phyloP scores from a whole-genome alignment of 202 grass and related monocot species.

The Digitaria exilis region DNA sequence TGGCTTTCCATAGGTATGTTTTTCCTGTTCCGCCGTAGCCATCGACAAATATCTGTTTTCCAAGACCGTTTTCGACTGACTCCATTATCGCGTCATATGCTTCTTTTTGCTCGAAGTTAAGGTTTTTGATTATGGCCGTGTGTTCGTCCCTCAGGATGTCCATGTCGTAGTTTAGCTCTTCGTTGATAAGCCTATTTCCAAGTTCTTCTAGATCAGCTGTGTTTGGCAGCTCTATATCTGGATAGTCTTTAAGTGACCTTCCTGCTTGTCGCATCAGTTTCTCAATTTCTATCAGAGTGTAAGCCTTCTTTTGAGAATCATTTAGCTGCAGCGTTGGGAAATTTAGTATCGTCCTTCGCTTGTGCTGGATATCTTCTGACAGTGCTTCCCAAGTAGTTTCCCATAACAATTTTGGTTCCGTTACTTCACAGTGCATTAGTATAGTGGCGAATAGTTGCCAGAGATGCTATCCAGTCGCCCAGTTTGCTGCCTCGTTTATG shows the following conservation, averaged over 20 bases:
- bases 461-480: neutral
- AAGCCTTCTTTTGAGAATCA: too few relatives aligned
- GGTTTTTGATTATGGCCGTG: neutral
- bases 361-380: too few relatives aligned
- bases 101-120: neutral
- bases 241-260: too few relatives aligned
- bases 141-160: neutral
- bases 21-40: neutral
- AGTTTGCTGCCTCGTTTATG: neutral
- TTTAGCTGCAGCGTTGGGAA: too few relatives aligned
- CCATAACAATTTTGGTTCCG: too few relatives aligned
- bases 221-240: too few relatives aligned
- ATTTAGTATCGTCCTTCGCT: too few relatives aligned
- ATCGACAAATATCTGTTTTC: neutral
- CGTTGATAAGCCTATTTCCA: neutral
- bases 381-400: too few relatives aligned
- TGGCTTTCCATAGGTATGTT: neutral
- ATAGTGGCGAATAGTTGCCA: neutral
- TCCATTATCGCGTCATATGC: neutral
- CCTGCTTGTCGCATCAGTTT: too few relatives aligned
- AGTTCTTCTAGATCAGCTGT: neutral
- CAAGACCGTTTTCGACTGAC: neutral
- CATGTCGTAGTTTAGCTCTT: neutral
- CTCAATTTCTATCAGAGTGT: too few relatives aligned
- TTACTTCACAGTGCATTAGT: neutral